Percentiles rank a stretch among this genome's conserved stretches.
phyloP scores from a whole-genome alignment of 768 basidiomycete species.

The Tephrocybe rancida region DNA sequence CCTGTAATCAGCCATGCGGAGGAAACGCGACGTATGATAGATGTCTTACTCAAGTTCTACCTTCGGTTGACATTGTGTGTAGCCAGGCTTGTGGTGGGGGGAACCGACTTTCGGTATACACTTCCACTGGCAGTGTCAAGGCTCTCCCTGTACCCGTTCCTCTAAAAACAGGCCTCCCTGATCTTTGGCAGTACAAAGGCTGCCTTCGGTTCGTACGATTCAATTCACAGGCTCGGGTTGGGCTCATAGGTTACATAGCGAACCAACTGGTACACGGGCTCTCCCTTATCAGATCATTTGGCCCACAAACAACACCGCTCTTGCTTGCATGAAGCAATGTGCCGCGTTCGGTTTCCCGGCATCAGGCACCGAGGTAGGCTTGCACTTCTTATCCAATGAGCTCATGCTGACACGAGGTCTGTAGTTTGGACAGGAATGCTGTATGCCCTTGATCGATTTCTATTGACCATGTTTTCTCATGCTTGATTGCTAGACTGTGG shows the following conservation, averaged over 20 bases:
- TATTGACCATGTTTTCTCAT: neutral
- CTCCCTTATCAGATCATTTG: slow-evolving; percentile 66
- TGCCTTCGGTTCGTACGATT: slow-evolving; percentile 56
- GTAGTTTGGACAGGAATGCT: slow-evolving; percentile 71
- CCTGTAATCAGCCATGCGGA: slow-evolving; percentile 76
- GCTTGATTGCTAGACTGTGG: slow-evolving; percentile 58
- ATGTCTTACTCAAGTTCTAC: slow-evolving; percentile 2
- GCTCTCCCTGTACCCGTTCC: slow-evolving; percentile 60
- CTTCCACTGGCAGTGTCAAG: slow-evolving; percentile 49
- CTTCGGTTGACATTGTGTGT: neutral
- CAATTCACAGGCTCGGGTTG: neutral
- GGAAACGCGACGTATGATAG: slow-evolving; percentile 62
- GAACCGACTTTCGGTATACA: slow-evolving; percentile 72
- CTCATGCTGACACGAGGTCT: neutral
- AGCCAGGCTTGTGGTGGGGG: slow-evolving; percentile 77
- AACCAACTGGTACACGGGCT: slow-evolving; percentile 43
- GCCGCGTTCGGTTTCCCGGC: slow-evolving; percentile 71
- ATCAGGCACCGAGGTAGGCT: slow-evolving; percentile 58
- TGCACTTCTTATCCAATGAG: neutral
- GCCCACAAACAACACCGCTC: slow-evolving; percentile 63
- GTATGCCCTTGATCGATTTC: slow-evolving; percentile 39
- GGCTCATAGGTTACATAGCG: slow-evolving; percentile 36
- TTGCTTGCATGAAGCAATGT: slow-evolving; percentile 69
- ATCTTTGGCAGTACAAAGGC: slow-evolving; percentile 64
- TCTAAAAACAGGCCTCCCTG: slow-evolving; percentile 60